Conservation (phyloP, 176 grass and related monocot genomes). For the Dactylis glomerata region DNA sequence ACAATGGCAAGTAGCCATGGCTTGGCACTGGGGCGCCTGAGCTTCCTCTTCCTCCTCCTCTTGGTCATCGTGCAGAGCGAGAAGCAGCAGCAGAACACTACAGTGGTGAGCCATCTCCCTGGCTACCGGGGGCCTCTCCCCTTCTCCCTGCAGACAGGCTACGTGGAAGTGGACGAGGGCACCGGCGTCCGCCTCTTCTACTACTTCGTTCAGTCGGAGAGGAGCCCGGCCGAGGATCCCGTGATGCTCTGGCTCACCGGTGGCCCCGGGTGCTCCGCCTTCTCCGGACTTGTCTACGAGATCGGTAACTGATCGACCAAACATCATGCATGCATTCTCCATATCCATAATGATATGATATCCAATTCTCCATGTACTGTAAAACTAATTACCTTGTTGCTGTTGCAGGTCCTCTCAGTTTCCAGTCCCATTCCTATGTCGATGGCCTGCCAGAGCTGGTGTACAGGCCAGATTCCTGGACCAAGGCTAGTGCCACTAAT, state of each 20-base stretch:
- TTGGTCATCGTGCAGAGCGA: no score
- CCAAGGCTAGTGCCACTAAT: neutral
- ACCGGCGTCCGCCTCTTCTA: conserved; percentile 41
- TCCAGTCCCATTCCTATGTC: neutral
- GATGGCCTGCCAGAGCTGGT: neutral
- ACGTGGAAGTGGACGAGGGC: conserved; percentile 25
- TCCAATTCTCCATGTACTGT: neutral
- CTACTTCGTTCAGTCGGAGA: conserved; percentile 49
- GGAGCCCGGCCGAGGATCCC: conserved; percentile 25
- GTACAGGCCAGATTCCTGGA: neutral
- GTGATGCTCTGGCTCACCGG: conserved; percentile 46
- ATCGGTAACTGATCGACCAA: conserved; percentile 21
- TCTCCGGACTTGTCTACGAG: conserved; percentile 47
- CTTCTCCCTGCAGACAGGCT: no score
- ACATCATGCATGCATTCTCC: neutral
- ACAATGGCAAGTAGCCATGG: no score
- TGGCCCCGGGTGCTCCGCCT: conserved; percentile 41
- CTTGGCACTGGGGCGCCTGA: no score
- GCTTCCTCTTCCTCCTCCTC: no score
- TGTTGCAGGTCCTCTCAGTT: neutral
- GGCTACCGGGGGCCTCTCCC: no score
- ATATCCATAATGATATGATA: neutral
- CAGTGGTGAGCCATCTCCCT: no score
- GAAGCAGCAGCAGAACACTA: no score
- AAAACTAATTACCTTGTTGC: neutral